These are phyloP conservation scores for Jaapia argillacea DNA, from an alignment of 768 basidiomycete genomes.

Conservation along the genomic window DNA sequence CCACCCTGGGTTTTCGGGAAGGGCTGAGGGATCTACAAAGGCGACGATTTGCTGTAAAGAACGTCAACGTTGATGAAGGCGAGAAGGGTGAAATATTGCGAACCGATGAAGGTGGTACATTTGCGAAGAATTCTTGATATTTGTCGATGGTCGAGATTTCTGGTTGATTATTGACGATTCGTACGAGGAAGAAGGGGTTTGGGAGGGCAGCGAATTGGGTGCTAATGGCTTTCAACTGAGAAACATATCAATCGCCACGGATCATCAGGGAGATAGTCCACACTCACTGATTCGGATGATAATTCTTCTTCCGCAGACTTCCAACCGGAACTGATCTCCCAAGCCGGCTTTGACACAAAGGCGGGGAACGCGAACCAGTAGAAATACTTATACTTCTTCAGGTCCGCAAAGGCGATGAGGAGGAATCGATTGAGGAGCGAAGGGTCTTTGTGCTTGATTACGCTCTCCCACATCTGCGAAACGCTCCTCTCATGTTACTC, in stretches of 20 bases:
- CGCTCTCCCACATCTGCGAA: slow-evolving; percentile 60
- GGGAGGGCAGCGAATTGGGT: slow-evolving; percentile 30
- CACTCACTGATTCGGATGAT: slow-evolving; percentile 29
- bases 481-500: background rate
- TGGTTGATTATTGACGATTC: slow-evolving; percentile 22
- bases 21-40: slow-evolving; percentile 70
- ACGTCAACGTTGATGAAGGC: slow-evolving; percentile 15
- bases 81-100: slow-evolving; percentile 15
- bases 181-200: slow-evolving; percentile 56
- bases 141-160: slow-evolving; percentile 46
- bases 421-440: slow-evolving; percentile 67
- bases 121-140: slow-evolving; percentile 47
- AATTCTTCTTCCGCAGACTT: slow-evolving; percentile 34
- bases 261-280: slow-evolving; percentile 1
- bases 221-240: slow-evolving; percentile 46
- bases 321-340: slow-evolving; percentile 76
- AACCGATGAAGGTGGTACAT: slow-evolving; percentile 31
- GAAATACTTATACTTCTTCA: slow-evolving; percentile 96
- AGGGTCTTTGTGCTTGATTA: slow-evolving; percentile 40
- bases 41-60: slow-evolving; percentile 17
- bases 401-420: slow-evolving; percentile 88
- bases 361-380: slow-evolving; percentile 99
- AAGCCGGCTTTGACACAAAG: slow-evolving; percentile 79
- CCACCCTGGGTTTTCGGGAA: slow-evolving; percentile 54
- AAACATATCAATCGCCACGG: background rate